Evolutionary conservation across 169 alveolate genomes (phyloP).

Genomic region (Cryptosporidium parvum): DNA sequence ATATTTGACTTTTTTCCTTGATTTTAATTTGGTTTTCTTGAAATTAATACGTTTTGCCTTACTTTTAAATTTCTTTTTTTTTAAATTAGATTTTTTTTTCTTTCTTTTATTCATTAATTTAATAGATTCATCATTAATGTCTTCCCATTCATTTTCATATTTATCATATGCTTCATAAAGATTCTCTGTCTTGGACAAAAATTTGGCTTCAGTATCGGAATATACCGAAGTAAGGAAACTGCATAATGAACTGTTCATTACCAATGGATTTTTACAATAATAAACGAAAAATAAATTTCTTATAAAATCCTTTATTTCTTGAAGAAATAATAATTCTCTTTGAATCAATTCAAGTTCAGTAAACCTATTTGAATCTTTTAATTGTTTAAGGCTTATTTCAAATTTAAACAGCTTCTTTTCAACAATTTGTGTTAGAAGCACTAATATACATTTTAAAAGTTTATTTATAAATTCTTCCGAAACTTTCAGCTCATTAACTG

Average conservation of each 20-base stretch:
- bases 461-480: background rate
- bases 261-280: background rate
- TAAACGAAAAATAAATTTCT: background rate
- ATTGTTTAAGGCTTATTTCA: background rate
- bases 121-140: background rate
- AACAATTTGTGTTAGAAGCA: background rate
- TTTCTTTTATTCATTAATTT: background rate
- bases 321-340: background rate
- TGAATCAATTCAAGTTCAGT: background rate
- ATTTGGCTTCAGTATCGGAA: background rate
- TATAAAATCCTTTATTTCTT: background rate
- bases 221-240: background rate
- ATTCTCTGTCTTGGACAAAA: background rate
- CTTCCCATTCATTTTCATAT: background rate
- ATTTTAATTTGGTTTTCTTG: background rate
- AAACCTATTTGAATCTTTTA: background rate
- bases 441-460: background rate
- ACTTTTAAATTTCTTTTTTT: background rate
- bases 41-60: background rate
- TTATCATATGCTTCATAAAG: background rate
- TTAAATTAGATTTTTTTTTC: background rate
- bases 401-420: background rate
- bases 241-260: background rate
- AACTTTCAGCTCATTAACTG: background rate
- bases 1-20: background rate